Percentiles rank a stretch among this genome's conserved stretches.
Evolutionary conservation across 2,329 filamentous ascomycete genomes (phyloP).

Genomic region (Chrysosphaeria jannelii): DNA sequence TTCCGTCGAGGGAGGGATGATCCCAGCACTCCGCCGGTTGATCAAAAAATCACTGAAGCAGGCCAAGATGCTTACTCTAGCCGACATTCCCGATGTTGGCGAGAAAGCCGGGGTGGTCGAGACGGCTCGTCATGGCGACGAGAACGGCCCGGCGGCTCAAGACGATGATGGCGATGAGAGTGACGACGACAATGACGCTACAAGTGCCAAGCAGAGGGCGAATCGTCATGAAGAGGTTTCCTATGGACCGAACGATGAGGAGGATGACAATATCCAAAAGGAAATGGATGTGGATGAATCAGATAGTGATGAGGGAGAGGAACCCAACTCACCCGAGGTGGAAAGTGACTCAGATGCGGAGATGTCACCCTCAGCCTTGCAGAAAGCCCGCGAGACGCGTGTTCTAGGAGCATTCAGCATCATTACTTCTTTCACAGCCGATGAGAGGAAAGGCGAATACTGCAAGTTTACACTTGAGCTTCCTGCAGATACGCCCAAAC

Average conservation of each 20-base stretch:
- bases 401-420: conserved; percentile 32
- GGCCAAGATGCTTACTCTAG: too few relatives aligned
- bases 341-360: conserved; percentile 4
- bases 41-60: conserved; percentile 51
- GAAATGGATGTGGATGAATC: conserved; percentile 27
- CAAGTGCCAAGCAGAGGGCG: conserved; percentile 38
- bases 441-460: conserved; percentile 39
- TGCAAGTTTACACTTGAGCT: conserved; percentile 68
- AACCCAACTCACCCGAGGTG: neutral
- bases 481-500: conserved; percentile 50
- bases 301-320: conserved; percentile 17
- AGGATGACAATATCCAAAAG: conserved; percentile 46
- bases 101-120: conserved; percentile 21
- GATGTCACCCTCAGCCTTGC: conserved; percentile 1
- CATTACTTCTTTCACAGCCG: conserved; percentile 51
- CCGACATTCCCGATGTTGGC: conserved; percentile 47
- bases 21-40: too few relatives aligned
- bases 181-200: conserved; percentile 55
- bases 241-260: conserved; percentile 79
- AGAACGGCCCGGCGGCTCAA: conserved; percentile 13
- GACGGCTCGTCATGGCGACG: conserved; percentile 8
- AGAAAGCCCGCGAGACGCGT: conserved; percentile 23
- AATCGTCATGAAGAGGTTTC: conserved; percentile 61
- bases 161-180: conserved; percentile 38
- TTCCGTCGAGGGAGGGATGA: too few relatives aligned